Percentiles rank a stretch among this genome's conserved stretches.
phyloP scores from a whole-genome alignment of 768 basidiomycete genomes.

The Coprinopsis strossmayeri region DNA sequence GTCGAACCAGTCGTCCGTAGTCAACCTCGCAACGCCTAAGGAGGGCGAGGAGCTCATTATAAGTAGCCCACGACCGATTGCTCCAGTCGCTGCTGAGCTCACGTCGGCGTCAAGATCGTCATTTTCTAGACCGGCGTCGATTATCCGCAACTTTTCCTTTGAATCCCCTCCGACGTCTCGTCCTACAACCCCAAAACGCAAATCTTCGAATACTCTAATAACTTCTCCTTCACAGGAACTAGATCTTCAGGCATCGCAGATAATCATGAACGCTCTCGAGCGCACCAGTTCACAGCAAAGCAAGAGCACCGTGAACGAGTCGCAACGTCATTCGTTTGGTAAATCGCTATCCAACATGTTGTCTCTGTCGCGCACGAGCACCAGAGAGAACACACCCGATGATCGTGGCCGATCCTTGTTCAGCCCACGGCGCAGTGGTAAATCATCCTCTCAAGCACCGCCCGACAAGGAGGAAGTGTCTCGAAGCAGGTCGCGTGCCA shows the following conservation, averaged over 20 bases:
- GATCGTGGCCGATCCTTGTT: conserved; percentile 52
- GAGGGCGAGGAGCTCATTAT: conserved; percentile 22
- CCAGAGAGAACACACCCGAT: conserved; percentile 33
- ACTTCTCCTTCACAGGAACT: conserved; percentile 31
- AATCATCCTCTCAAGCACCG: conserved; percentile 44
- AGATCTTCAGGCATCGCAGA: conserved; percentile 39
- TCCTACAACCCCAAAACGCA: conserved; percentile 26
- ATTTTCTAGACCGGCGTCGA: conserved; percentile 8
- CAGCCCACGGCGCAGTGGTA: conserved; percentile 32
- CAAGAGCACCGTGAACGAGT: conserved; percentile 29
- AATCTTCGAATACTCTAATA: conserved; percentile 26
- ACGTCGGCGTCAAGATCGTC: background rate
- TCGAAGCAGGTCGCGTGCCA: conserved; percentile 48
- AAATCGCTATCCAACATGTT: conserved; percentile 67
- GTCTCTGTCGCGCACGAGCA: conserved; percentile 49
- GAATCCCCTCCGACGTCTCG: conserved; percentile 24
- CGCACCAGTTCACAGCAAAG: conserved; percentile 30
- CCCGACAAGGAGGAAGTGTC: conserved; percentile 26
- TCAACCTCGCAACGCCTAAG: conserved; percentile 20
- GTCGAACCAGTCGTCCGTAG: conserved; percentile 14
- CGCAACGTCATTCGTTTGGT: conserved; percentile 42
- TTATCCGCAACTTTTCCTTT: conserved; percentile 11
- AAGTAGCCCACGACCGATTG: conserved; percentile 10
- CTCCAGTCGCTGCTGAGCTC: conserved; percentile 4
- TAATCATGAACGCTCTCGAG: conserved; percentile 45